A percentile compares a stretch with the other conserved stretches of the same genome.
Evolutionary conservation across 768 basidiomycete genomes (phyloP).

Genomic region (Kondoa malvinella): DNA sequence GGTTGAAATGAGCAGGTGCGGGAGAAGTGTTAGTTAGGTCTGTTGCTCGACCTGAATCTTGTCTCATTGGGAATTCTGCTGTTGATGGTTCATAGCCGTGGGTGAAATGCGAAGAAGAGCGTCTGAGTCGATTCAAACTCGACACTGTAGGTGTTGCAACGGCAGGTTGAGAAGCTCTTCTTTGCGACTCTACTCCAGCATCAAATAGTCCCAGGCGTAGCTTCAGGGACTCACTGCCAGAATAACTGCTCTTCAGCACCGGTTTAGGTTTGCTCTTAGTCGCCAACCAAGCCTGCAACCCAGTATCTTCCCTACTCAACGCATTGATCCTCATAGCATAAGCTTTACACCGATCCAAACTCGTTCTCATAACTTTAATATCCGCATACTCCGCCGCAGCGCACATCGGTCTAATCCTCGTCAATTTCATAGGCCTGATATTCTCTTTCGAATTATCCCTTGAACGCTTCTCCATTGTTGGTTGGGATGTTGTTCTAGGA

Average conservation of each 20-base stretch:
- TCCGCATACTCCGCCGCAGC: neutral
- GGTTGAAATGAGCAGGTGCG: constrained; percentile 1
- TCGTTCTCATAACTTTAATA: neutral
- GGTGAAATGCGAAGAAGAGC: neutral
- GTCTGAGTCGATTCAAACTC: neutral
- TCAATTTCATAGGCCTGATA: neutral
- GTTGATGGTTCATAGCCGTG: neutral
- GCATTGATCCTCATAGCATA: neutral
- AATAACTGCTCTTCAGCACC: neutral
- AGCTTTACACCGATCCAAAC: neutral
- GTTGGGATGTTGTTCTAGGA: neutral
- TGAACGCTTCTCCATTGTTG: neutral
- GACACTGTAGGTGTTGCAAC: neutral
- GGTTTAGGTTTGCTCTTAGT: neutral
- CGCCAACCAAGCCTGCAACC: neutral
- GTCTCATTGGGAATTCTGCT: neutral
- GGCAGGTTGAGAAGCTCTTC: neutral
- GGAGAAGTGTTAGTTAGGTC: neutral
- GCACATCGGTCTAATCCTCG: neutral
- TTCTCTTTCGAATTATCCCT: neutral
- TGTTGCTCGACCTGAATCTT: neutral
- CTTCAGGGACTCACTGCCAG: neutral
- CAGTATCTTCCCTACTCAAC: neutral
- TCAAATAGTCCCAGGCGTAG: neutral
- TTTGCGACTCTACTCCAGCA: neutral